A percentile compares a stretch with the other conserved stretches of the same genome.
Evolutionary conservation across 2,329 filamentous ascomycete genomes (phyloP).

Genomic region (Alternaria sp.): DNA sequence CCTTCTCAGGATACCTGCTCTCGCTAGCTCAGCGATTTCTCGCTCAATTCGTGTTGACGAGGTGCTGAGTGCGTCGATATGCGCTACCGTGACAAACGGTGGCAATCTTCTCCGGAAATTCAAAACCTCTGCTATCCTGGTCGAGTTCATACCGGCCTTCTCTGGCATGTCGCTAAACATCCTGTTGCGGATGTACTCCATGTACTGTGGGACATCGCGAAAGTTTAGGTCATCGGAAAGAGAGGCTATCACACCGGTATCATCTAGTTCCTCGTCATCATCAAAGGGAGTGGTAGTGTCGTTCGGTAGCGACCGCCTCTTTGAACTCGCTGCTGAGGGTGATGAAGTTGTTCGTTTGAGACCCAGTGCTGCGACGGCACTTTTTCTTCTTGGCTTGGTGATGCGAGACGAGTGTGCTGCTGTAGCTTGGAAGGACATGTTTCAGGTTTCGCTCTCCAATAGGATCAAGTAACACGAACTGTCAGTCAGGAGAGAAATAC

Average conservation of each 20-base stretch:
- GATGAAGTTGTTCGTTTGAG: slow-evolving; percentile 45
- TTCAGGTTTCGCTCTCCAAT: background rate
- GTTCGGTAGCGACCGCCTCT: slow-evolving; percentile 33
- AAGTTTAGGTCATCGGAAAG: slow-evolving; percentile 64
- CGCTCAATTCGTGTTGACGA: slow-evolving; percentile 71
- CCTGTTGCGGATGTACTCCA: slow-evolving; percentile 64
- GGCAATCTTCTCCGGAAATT: slow-evolving; percentile 66
- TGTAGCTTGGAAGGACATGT: slow-evolving; percentile 40
- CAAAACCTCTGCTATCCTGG: slow-evolving; percentile 67
- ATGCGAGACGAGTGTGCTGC: slow-evolving; percentile 41
- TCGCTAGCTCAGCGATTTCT: slow-evolving; percentile 67
- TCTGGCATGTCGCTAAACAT: slow-evolving; percentile 72
- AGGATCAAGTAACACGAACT: background rate
- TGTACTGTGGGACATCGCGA: slow-evolving; percentile 67
- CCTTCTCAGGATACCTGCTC: slow-evolving; percentile 64
- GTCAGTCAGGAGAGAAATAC: slow-evolving; percentile 12
- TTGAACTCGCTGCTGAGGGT: slow-evolving; percentile 45
- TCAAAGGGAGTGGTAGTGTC: slow-evolving; percentile 32
- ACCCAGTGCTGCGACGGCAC: slow-evolving; percentile 30
- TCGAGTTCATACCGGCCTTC: slow-evolving; percentile 67
- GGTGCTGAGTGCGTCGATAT: slow-evolving; percentile 68
- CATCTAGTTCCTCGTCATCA: slow-evolving; percentile 60
- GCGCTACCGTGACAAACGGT: slow-evolving; percentile 68
- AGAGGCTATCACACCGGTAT: slow-evolving; percentile 63
- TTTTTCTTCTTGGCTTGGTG: slow-evolving; percentile 31